Conservation (phyloP, 805 yeast genomes). For the Candida arabinofermentans region DNA sequence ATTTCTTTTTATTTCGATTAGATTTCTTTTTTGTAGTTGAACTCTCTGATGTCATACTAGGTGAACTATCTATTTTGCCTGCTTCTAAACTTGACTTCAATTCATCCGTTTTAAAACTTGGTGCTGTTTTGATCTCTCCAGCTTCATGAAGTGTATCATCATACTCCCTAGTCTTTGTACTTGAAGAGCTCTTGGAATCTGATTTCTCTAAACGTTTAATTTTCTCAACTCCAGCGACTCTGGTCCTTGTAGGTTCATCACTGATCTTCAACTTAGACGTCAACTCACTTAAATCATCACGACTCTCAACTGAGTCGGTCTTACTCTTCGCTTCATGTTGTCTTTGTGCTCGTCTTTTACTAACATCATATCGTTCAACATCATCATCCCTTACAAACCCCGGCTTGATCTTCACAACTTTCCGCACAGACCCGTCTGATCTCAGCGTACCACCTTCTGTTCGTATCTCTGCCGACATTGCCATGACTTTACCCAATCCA, state of each 20-base stretch:
- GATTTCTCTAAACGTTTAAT: no score
- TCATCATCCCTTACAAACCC: constrained; percentile 23
- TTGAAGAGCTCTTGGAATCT: no score
- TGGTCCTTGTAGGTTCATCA: background rate
- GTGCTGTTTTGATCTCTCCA: no score
- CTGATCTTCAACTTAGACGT: no score
- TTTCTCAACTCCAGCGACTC: no score
- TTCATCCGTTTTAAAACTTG: no score
- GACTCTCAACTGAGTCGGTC: no score
- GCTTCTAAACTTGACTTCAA: no score
- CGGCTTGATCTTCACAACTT: constrained; percentile 17
- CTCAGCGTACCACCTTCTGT: constrained; percentile 22
- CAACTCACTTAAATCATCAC: no score
- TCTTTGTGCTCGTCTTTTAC: constrained; percentile 4
- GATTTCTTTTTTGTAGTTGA: background rate
- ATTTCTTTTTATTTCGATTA: background rate
- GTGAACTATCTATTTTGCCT: no score
- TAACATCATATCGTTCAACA: constrained; percentile 13
- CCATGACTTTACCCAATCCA: background rate
- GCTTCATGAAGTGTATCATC: no score
- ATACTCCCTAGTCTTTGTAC: no score
- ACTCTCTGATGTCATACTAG: background rate
- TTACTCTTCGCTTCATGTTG: background rate
- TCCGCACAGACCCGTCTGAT: constrained; percentile 24
- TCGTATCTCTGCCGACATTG: background rate